These are phyloP conservation scores for Penicillium macrosclerotiorum DNA, from an alignment of 495 filamentous ascomycete species.

Conservation along the genomic window DNA sequence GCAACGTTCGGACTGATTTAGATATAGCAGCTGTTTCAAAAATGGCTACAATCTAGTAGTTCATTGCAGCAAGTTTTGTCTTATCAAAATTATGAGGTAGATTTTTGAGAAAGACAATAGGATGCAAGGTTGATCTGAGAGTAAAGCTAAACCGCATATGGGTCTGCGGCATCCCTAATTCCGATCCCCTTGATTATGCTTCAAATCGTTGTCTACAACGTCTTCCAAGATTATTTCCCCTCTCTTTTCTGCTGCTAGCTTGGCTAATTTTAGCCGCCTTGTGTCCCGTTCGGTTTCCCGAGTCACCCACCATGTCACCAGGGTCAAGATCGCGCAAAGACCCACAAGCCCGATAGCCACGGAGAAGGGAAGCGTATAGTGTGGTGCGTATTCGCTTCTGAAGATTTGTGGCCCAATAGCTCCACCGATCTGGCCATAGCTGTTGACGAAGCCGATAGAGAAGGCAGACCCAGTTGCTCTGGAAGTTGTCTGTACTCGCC, in stretches of 20 bases:
- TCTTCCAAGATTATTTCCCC: conserved; percentile 42
- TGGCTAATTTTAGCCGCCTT: conserved; percentile 38
- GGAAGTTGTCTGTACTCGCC: conserved; percentile 44
- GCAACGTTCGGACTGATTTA: neutral
- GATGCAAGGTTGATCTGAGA: too few relatives aligned
- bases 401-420: conserved; percentile 36
- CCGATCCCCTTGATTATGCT: neutral
- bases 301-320: conserved; percentile 21
- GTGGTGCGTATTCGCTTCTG: conserved; percentile 31
- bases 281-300: conserved; percentile 29
- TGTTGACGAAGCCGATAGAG: conserved; percentile 44
- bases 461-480: conserved; percentile 44
- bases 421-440: conserved; percentile 35
- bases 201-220: conserved; percentile 41
- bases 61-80: too few relatives aligned
- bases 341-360: conserved; percentile 34
- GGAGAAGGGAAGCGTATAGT: conserved; percentile 28
- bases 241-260: conserved; percentile 36
- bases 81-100: too few relatives aligned
- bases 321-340: conserved; percentile 17
- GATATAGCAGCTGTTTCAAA: too few relatives aligned
- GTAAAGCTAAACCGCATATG: too few relatives aligned
- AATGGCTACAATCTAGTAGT: too few relatives aligned
- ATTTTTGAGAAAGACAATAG: too few relatives aligned
- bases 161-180: neutral